A percentile compares a stretch with the other conserved stretches of the same genome.
phyloP scores from a whole-genome alignment of 768 basidiomycete species.

The Auriscalpium vulgare region DNA sequence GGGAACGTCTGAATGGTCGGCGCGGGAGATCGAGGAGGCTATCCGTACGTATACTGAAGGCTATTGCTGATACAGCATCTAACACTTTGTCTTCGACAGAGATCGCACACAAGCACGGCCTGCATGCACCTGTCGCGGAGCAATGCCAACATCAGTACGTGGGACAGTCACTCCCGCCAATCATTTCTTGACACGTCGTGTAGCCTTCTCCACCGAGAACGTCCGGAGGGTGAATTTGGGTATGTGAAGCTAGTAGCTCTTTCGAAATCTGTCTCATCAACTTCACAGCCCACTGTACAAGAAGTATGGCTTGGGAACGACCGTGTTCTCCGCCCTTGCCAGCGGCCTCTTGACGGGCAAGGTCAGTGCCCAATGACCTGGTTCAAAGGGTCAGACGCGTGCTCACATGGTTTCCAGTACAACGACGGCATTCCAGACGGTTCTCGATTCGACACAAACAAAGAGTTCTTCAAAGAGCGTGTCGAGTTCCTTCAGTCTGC shows the following conservation, averaged over 20 bases:
- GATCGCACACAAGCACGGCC: conserved; percentile 41
- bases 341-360: conserved; percentile 49
- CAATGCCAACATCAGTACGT: conserved; percentile 35
- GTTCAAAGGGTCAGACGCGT: too few species aligned
- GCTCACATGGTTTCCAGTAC: conserved; percentile 23
- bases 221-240: conserved; percentile 47
- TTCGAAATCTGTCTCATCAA: not conserved
- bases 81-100: conserved; percentile 19
- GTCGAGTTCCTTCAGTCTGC: conserved; percentile 35
- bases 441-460: conserved; percentile 37
- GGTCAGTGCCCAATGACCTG: conserved; percentile 15
- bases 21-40: conserved; percentile 40
- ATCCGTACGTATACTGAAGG: conserved; percentile 20
- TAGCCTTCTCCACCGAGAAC: conserved; percentile 44
- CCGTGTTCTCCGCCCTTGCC: conserved; percentile 51
- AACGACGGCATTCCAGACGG: conserved; percentile 44
- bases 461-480: conserved; percentile 36
- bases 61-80: not conserved
- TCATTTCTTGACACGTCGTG: conserved; percentile 3
- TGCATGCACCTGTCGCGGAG: conserved; percentile 44
- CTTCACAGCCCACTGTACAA: conserved; percentile 28
- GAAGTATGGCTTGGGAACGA: conserved; percentile 39
- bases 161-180: too few species aligned
- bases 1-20: conserved; percentile 51
- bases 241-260: not conserved